phyloP scores from a whole-genome alignment of 495 filamentous ascomycete genomes.

The Aspergillus cavernicola region DNA sequence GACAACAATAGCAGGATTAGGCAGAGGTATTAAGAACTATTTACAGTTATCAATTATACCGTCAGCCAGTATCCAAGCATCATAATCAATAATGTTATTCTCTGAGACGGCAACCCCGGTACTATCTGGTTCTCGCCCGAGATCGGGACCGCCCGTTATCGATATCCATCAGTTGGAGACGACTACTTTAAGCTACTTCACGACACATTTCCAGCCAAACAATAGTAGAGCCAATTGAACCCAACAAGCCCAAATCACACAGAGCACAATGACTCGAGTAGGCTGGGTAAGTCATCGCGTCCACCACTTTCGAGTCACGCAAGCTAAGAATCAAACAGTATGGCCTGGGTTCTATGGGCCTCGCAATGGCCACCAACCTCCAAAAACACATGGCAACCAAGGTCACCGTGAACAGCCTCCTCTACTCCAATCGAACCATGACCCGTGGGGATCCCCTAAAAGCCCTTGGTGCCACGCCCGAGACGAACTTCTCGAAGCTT shows the following conservation, averaged over 20 bases:
- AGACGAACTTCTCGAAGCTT: constrained; percentile 32
- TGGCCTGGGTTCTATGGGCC: constrained; percentile 48
- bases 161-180: not conserved
- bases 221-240: not conserved
- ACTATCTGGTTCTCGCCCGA: not conserved
- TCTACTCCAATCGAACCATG: constrained; percentile 46
- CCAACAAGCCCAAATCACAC: not conserved
- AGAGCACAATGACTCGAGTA: constrained; percentile 34
- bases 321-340: constrained; percentile 23
- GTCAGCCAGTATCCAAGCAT: no score
- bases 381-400: constrained; percentile 41
- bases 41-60: no score
- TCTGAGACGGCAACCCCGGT: no score
- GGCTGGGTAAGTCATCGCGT: constrained; percentile 31
- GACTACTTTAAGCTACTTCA: not conserved
- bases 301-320: not conserved
- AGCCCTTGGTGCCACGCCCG: constrained; percentile 32
- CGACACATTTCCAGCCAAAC: not conserved
- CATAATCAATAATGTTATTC: no score
- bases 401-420: constrained; percentile 28
- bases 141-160: constrained; percentile 17
- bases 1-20: no score
- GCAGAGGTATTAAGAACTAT: no score
- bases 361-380: constrained; percentile 48
- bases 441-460: constrained; percentile 35